Conservation (phyloP, 306 rosid species). For the Elaeagnus macrophylla region DNA sequence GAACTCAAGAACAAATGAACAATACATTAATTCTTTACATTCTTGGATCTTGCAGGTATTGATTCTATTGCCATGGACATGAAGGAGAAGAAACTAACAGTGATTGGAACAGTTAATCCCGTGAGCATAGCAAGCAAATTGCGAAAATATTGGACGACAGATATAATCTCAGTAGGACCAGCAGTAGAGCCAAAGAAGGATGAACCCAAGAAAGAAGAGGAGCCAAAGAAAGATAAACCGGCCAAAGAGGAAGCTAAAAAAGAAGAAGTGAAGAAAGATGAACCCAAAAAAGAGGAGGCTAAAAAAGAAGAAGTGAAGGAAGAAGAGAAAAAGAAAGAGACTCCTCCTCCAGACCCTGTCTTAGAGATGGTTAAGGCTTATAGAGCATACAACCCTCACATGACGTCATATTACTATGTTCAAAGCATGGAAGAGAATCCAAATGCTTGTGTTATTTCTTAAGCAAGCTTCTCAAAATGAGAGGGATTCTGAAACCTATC, state of each 20-base stretch:
- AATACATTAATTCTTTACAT: neutral
- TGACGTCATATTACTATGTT: slow-evolving; percentile 54
- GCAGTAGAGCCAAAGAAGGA: slow-evolving; percentile 84
- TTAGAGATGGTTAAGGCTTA: slow-evolving; percentile 54
- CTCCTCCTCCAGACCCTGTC: slow-evolving; percentile 38
- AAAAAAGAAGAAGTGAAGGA: slow-evolving; percentile 19
- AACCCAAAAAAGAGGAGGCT: slow-evolving; percentile 19
- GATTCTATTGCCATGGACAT: slow-evolving; percentile 82
- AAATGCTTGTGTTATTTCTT: slow-evolving; percentile 70
- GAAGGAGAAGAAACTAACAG: slow-evolving; percentile 80
- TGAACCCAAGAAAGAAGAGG: slow-evolving; percentile 45
- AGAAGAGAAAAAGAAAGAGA: slow-evolving; percentile 28
- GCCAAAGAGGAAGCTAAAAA: slow-evolving; percentile 39
- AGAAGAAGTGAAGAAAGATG: slow-evolving; percentile 28
- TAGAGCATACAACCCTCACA: slow-evolving; percentile 59
- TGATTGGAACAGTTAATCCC: slow-evolving; percentile 83
- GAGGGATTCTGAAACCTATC: neutral
- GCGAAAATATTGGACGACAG: slow-evolving; percentile 62
- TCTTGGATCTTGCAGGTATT: slow-evolving; percentile 44
- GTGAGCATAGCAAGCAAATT: slow-evolving; percentile 64
- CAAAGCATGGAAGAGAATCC: slow-evolving; percentile 97
- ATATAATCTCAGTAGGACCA: slow-evolving; percentile 61
- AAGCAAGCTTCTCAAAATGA: slow-evolving; percentile 1
- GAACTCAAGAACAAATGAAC: neutral
- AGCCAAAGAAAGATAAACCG: slow-evolving; percentile 41